phyloP scores from a whole-genome alignment of 176 grass and related monocot genomes.

The Phyllostachys edulis region DNA sequence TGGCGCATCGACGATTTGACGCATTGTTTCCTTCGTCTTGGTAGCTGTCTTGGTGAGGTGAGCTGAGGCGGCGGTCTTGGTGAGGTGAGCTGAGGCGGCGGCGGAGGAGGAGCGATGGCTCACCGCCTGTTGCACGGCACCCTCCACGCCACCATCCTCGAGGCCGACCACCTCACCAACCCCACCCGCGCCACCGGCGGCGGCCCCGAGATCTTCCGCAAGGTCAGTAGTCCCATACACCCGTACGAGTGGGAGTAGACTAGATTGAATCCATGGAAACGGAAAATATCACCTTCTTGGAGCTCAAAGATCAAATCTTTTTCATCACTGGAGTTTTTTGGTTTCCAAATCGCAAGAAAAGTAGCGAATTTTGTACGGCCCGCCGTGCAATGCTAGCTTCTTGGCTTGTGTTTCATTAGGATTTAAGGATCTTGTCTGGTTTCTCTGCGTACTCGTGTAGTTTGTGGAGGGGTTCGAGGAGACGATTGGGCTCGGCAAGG shows the following conservation, averaged over 20 bases:
- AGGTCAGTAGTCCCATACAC: slow-evolving; percentile 29
- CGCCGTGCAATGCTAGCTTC: background rate
- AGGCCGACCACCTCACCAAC: slow-evolving; percentile 49
- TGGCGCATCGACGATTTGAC: background rate
- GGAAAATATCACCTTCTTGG: background rate
- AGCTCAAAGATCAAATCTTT: background rate
- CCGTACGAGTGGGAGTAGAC: background rate
- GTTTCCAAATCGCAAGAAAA: background rate
- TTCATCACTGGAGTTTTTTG: background rate
- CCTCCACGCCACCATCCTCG: slow-evolving; percentile 62
- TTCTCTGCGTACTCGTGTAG: slow-evolving; percentile 21
- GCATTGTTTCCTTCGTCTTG: background rate
- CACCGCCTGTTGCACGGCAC: slow-evolving; percentile 66
- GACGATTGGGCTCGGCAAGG: slow-evolving; percentile 63
- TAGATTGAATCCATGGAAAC: background rate
- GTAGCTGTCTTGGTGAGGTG: background rate
- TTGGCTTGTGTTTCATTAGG: background rate
- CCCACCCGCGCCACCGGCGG: slow-evolving; percentile 37
- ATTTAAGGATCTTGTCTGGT: background rate
- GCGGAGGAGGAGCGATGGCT: slow-evolving; percentile 40
- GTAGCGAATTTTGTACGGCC: background rate
- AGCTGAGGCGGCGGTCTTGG: background rate
- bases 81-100: background rate
- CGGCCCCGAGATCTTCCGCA: slow-evolving; percentile 62
- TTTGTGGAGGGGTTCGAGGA: slow-evolving; percentile 83